Base-by-base conservation (phyloP, 179 eudicot species). In the Dionaea muscipula region DNA sequence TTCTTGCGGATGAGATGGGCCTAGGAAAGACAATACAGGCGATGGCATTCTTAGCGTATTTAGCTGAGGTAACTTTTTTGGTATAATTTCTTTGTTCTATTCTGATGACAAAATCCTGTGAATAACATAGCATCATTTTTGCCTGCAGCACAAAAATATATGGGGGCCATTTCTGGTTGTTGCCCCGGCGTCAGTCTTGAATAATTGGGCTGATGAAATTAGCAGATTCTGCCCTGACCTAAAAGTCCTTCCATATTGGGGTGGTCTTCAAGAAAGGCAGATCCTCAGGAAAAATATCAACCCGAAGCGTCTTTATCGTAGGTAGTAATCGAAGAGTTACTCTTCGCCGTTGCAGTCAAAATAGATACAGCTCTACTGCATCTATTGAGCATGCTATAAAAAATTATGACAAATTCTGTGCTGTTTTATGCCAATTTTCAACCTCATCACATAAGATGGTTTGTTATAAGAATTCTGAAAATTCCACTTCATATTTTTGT, bases 1-100 rank as follows among this genome's bases (percentile, higher is more conserved):
- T 91, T 66, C 87, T 91, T 65, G 98, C 98, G 68, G 98, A 91
- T 66, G 98, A 91, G 75, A 91, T 91, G 98, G 98, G 98, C 38
- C 71, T 91, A 51, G 98, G 98, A 57, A 91, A 91, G 77, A 91
- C 98, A 28, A 91, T 90, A 64, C 97, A 90, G 67, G 97, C 97
- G 46, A 90, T 90, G 95, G 83, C 95, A 35, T 90, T 90, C 72
- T 81, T 91, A 77, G 98, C 95, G 69, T 95, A 91, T 80, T 72
- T 91, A 73, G 98, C 95, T 20, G 98, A 91, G 84, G 98, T 91
- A 74, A 81, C 60, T 47, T 11, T 64, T 36, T 51, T 48, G 46
- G 19, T 55, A 11, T 22, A 37, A 64, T 25, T 37, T 47, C 16
- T 51, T 26, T 60, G 38, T 50, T 47, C 27, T 63, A 22, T 46